These are phyloP conservation scores for Gamsiella multidivaricata DNA, from an alignment of 192 early-diverging fungal genomes.

Conservation along the genomic window DNA sequence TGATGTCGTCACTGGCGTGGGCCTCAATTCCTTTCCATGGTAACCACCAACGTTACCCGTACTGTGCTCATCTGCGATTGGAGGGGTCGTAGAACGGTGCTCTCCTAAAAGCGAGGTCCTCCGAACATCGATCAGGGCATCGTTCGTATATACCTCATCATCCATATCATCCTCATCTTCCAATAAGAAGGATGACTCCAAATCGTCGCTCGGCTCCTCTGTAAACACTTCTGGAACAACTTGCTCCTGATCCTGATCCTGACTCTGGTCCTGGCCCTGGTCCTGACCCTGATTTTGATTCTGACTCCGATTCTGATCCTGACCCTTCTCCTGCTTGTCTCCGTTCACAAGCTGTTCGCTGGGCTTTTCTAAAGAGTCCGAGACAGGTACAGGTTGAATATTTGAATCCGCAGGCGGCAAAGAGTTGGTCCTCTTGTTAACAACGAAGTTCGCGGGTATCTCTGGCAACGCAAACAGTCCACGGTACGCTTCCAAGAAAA, in stretches of 20 bases:
- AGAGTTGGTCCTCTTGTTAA: conserved; percentile 35
- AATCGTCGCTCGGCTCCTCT: conserved; percentile 15
- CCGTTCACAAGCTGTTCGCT: neutral
- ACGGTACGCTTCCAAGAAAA: conserved; percentile 25
- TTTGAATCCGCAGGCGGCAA: conserved; percentile 17
- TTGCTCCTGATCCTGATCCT: conserved; percentile 2
- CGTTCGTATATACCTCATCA: conserved; percentile 42
- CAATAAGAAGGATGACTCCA: conserved; percentile 38
- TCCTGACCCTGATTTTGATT: neutral
- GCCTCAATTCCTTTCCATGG: conserved; percentile 26
- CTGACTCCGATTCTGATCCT: neutral
- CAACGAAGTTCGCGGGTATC: conserved; percentile 23
- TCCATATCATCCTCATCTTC: conserved; percentile 51
- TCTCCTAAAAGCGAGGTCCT: conserved; percentile 22
- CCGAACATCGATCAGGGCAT: conserved; percentile 39
- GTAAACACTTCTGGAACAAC: conserved; percentile 9
- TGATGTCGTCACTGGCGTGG: conserved; percentile 9
- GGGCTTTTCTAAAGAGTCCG: neutral
- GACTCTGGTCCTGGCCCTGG: neutral
- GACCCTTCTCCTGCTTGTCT: neutral
- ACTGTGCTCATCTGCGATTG: neutral
- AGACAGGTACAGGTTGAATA: neutral
- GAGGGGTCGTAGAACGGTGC: neutral
- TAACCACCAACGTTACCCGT: neutral
- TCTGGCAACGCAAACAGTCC: conserved; percentile 37